Evolutionary conservation across 768 basidiomycete genomes (phyloP).

Genomic region (Mycena maculata): DNA sequence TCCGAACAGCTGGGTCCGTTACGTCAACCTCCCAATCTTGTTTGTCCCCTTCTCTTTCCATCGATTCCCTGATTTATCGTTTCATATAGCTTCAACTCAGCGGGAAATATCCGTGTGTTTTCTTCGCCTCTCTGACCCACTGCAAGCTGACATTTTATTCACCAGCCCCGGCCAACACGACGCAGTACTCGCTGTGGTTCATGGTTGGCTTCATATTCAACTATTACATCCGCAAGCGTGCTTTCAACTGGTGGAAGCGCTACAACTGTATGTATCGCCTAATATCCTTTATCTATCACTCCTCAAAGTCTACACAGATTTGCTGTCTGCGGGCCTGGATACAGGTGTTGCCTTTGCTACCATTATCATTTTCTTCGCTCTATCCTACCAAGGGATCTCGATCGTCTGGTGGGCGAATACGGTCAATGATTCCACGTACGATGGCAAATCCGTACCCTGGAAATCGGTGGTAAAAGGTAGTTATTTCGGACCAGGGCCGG

Average conservation of each 20-base stretch:
- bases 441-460: slow-evolving; percentile 15
- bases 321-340: slow-evolving; percentile 9
- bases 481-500: slow-evolving; percentile 18
- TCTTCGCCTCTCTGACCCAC: not conserved
- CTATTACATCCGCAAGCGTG: slow-evolving; percentile 20
- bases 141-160: not conserved
- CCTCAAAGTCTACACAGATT: slow-evolving; percentile 1
- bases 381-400: slow-evolving; percentile 17
- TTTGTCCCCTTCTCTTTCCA: not conserved
- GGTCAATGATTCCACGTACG: slow-evolving; percentile 8
- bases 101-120: slow-evolving; percentile 21
- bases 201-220: slow-evolving; percentile 16
- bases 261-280: slow-evolving; percentile 10
- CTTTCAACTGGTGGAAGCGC: slow-evolving; percentile 21
- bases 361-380: slow-evolving; percentile 18
- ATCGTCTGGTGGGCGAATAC: slow-evolving; percentile 22
- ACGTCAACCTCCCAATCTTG: slow-evolving; percentile 23
- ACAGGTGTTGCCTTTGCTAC: slow-evolving; percentile 21
- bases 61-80: not conserved
- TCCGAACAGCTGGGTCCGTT: slow-evolving; percentile 23
- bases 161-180: slow-evolving; percentile 18
- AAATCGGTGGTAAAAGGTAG: slow-evolving; percentile 2
- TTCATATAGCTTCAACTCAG: slow-evolving; percentile 13
- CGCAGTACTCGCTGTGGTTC: slow-evolving; percentile 24
- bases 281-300: not conserved